A percentile compares a stretch with the other conserved stretches of the same genome.
Evolutionary conservation across 441 rosid species (phyloP).

Genomic region (Populus hybrid): DNA sequence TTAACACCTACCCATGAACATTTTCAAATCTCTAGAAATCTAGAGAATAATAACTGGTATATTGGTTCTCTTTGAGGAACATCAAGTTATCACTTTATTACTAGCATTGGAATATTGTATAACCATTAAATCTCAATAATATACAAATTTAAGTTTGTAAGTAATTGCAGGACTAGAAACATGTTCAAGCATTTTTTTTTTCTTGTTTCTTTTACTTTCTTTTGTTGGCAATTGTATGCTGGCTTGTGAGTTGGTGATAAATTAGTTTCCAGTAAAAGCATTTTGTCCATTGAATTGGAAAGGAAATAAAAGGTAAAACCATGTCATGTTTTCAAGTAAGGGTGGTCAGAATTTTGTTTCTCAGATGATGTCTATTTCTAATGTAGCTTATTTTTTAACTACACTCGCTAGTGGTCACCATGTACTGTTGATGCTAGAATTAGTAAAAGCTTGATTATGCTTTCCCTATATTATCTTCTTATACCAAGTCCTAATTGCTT

Average conservation of each 20-base stretch:
- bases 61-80: background rate
- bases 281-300: background rate
- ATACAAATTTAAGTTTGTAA: background rate
- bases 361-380: background rate
- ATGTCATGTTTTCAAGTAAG: background rate
- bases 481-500: background rate
- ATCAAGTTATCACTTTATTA: background rate
- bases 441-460: background rate
- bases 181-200: background rate
- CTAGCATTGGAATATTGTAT: background rate
- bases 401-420: conserved; percentile 22
- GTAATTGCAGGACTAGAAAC: background rate
- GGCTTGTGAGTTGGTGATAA: background rate
- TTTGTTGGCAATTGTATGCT: background rate
- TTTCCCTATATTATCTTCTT: background rate
- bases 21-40: background rate
- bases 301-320: background rate
- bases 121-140: background rate
- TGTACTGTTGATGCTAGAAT: background rate
- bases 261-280: background rate
- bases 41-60: background rate
- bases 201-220: background rate
- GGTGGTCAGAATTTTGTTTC: background rate
- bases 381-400: background rate
- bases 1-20: background rate